Base-by-base conservation (phyloP, 257 asterid species). In the Capsicum chinense region DNA sequence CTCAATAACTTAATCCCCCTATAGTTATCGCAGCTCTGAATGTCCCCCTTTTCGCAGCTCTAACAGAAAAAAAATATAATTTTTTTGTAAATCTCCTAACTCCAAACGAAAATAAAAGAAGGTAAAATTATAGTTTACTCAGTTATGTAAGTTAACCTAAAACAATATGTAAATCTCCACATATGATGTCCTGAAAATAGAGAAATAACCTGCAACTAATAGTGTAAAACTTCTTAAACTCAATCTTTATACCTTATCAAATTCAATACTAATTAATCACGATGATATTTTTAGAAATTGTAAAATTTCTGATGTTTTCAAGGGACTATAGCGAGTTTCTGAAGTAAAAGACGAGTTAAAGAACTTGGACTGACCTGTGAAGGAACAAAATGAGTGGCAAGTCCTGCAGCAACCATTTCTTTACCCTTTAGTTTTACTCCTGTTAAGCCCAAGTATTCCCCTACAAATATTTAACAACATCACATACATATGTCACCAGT, bases 331-430 rank as follows among this genome's bases (percentile, higher is more conserved):
- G 12, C 8, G 1, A 59, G 26, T 59, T 2, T n/a, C 5, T 7
- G 12, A 58, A 59, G 66, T 19, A 9, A 19, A 62, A 2, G 14
- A 19, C 19, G 19, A 62, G 68, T 35, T 62, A 62, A 35, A 19
- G 37, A 9, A 19, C 0, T 62, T 62, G 69, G 7, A 62, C 84
- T 81, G 50, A 95, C 99, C 92, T 94, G 96, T 56, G 90, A 94
- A 52, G 95, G 96, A 82, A 94, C 97, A 85, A 92, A 90, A 87
- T 94, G 97, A 69, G 99, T 94, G 16, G 98, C 97, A 58, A 95
- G 89, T 85, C 97, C 97, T 14, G 93, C 90, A 56, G 97, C 93
- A 84, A 95, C 91, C 85, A 95, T 76, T 83, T 94, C 98, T 86
- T 91, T 90, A 47, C 97, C 97, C 57, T 70, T 94, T 84, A 95